Percentiles rank a stretch among this genome's conserved stretches.
Evolutionary conservation across 106 monocot genomes (phyloP).

Genomic region (Dioscorea zingiberensis): DNA sequence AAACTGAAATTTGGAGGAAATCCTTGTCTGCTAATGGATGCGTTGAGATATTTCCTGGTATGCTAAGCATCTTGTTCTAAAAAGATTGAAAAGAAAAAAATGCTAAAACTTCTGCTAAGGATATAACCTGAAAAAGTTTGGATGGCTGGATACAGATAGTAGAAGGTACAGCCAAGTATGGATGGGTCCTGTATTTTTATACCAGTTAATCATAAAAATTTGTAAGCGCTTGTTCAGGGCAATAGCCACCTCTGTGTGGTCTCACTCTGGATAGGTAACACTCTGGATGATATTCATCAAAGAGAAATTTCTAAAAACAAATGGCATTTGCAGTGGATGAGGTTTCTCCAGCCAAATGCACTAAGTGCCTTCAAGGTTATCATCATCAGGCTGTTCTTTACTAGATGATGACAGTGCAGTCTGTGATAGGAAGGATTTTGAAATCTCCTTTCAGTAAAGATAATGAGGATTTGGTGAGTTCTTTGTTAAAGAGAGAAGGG

Average conservation of each 20-base stretch:
- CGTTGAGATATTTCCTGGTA: neutral
- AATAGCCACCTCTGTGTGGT: slow-evolving; percentile 8
- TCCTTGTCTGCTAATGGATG: no score
- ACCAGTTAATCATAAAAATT: slow-evolving; percentile 44
- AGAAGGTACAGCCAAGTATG: slow-evolving; percentile 44
- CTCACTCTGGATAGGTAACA: slow-evolving; percentile 9
- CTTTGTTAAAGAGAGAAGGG: slow-evolving; percentile 50
- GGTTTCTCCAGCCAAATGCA: slow-evolving; percentile 25
- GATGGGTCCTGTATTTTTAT: slow-evolving; percentile 60
- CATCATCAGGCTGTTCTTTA: slow-evolving; percentile 36
- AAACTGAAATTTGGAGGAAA: no score
- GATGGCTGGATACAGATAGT: slow-evolving; percentile 79
- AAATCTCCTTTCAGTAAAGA: slow-evolving; percentile 55
- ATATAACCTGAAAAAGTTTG: slow-evolving; percentile 69
- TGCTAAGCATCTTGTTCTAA: slow-evolving; percentile 22
- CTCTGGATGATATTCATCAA: slow-evolving; percentile 6
- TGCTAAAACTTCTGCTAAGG: slow-evolving; percentile 87
- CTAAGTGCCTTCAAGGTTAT: slow-evolving; percentile 40
- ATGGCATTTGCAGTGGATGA: slow-evolving; percentile 25
- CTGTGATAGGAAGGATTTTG: slow-evolving; percentile 25
- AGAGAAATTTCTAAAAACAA: slow-evolving; percentile 8
- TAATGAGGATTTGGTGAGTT: slow-evolving; percentile 60
- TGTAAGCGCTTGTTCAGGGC: slow-evolving; percentile 27
- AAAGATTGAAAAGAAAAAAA: slow-evolving; percentile 62
- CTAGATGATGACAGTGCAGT: slow-evolving; percentile 25